phyloP scores from a whole-genome alignment of 768 basidiomycete genomes.

The Lentinula lateritia region DNA sequence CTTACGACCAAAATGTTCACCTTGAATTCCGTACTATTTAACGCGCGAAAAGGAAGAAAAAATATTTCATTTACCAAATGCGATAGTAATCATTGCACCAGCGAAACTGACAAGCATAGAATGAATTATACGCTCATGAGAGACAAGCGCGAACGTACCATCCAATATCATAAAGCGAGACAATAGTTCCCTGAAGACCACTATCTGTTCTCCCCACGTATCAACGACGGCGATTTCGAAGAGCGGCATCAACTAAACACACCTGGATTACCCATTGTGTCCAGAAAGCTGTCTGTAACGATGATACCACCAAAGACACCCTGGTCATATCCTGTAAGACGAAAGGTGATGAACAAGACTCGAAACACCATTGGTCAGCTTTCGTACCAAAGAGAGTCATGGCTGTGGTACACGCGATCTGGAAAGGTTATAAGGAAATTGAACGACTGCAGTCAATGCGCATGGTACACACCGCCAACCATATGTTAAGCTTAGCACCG shows the following conservation, averaged over 20 bases:
- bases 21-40: constrained; percentile 10
- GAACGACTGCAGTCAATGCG: not conserved
- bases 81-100: constrained; percentile 39
- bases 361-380: not conserved
- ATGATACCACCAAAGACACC: constrained; percentile 51
- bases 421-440: constrained; percentile 5
- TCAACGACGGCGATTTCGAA: not conserved
- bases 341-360: not conserved
- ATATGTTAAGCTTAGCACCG: constrained; percentile 36
- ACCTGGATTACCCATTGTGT: constrained; percentile 41
- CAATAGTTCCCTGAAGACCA: constrained; percentile 41
- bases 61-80: constrained; percentile 22
- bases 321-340: constrained; percentile 38
- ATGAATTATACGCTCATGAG: not conserved
- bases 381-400: constrained; percentile 44
- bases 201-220: constrained; percentile 16
- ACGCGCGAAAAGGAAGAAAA: too few species aligned
- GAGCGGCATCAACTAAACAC: not conserved
- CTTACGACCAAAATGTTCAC: constrained; percentile 33
- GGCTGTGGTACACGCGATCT: constrained; percentile 45
- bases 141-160: not conserved
- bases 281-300: constrained; percentile 38
- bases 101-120: constrained; percentile 26
- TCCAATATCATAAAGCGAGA: constrained; percentile 45
- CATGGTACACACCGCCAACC: constrained; percentile 21